A percentile compares a stretch with the other conserved stretches of the same genome.
Evolutionary conservation across 331 rosid species (phyloP).

Genomic region (Phaseolus coccineus): DNA sequence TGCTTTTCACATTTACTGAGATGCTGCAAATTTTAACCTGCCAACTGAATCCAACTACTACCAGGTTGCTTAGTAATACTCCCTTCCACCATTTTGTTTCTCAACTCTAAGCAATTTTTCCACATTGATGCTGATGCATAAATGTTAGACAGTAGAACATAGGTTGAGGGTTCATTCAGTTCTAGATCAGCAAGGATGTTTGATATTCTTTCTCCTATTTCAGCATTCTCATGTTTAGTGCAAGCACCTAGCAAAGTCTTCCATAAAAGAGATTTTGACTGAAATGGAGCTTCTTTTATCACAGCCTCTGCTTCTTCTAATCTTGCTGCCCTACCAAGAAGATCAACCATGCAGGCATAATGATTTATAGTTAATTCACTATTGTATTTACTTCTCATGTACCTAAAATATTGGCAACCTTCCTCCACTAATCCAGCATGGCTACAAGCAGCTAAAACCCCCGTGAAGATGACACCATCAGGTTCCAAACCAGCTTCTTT

Average conservation of each 20-base stretch:
- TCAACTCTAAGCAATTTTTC: constrained; percentile 46
- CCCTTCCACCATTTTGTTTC: constrained; percentile 53
- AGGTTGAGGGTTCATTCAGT: constrained; percentile 53
- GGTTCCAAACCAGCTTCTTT: constrained; percentile 52
- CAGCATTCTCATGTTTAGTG: constrained; percentile 56
- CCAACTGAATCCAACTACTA: constrained; percentile 58
- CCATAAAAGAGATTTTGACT: constrained; percentile 57
- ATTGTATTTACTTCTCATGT: constrained; percentile 48
- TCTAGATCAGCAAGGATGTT: constrained; percentile 48
- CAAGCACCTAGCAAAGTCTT: constrained; percentile 56
- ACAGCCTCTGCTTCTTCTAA: constrained; percentile 53
- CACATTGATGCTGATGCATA: constrained; percentile 61
- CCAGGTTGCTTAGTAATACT: constrained; percentile 52
- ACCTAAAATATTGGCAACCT: constrained; percentile 52
- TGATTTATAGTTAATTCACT: constrained; percentile 51
- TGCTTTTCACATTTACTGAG: background rate
- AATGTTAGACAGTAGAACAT: constrained; percentile 54
- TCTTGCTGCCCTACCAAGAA: constrained; percentile 52
- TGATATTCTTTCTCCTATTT: constrained; percentile 48
- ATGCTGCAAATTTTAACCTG: constrained; percentile 34
- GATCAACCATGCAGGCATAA: constrained; percentile 59
- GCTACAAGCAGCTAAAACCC: constrained; percentile 57
- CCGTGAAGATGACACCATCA: constrained; percentile 55
- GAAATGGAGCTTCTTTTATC: constrained; percentile 52
- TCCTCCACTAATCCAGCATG: constrained; percentile 58